A percentile compares a stretch with the other conserved stretches of the same genome.
These are phyloP conservation scores for Akanthomyces uredinophilus DNA, from an alignment of 2,329 filamentous ascomycete species.

Conservation along the genomic window DNA sequence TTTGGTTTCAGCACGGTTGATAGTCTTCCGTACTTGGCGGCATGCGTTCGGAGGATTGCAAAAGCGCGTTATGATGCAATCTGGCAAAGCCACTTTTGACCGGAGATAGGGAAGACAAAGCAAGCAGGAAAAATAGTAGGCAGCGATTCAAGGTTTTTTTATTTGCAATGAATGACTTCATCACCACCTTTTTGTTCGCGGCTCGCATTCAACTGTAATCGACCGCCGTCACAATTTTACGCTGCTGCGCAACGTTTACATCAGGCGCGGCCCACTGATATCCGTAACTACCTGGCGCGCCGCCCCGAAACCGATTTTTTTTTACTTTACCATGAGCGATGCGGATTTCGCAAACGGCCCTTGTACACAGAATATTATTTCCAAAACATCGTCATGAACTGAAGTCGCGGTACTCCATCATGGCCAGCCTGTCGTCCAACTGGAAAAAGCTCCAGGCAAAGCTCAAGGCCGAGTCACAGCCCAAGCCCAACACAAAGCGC, in stretches of 20 bases:
- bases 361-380: background rate
- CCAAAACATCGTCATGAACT: background rate
- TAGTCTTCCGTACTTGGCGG: background rate
- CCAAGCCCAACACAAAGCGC: conserved; percentile 36
- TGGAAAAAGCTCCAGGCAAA: conserved; percentile 73
- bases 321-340: background rate
- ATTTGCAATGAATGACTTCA: no score
- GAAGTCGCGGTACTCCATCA: conserved; percentile 16
- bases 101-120: no score
- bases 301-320: conserved; percentile 1
- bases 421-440: conserved; percentile 57
- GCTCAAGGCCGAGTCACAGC: conserved; percentile 43
- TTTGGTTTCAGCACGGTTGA: background rate
- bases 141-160: no score
- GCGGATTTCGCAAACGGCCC: background rate
- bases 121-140: no score
- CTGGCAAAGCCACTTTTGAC: no score
- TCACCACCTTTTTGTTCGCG: background rate
- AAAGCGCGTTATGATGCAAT: background rate
- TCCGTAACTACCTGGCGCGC: background rate
- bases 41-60: background rate
- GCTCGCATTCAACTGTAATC: no score
- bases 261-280: background rate
- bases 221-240: background rate
- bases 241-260: background rate